Evolutionary conservation across 2,329 filamentous ascomycete genomes (phyloP), one percentile per base, ranked within the genome.

Genomic region (Ilyonectria sp.): DNA sequence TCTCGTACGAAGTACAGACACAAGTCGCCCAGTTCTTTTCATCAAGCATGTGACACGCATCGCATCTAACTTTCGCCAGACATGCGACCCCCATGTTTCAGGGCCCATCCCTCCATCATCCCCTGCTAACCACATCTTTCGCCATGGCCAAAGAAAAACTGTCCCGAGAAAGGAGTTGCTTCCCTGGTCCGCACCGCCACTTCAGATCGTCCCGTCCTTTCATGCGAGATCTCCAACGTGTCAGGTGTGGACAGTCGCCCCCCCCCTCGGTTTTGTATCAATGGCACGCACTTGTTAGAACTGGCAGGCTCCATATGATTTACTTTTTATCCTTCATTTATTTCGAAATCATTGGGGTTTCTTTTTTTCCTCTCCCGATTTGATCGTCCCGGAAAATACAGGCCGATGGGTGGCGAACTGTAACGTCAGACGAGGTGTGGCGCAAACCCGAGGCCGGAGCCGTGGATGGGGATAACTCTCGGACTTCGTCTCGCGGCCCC

Each of bases 141-240:
- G 43, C 43, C 43, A 33, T 50, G 7, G 10, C 37, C 13, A 31
- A 54, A 65, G 35, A 60, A 53, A 60, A 65, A 54, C 29, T 35
- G 37, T 59, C 33, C 61, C 52, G 35, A 35, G 66, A 67, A 54
- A 66, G 52, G 40, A 67, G 26, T 56, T 47, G 54, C 44, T 62
- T 62, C 67, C 69, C 69, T 69, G 62, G 63, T 55, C 60, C 58
- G 65, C 66, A 60, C 65, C 43, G 64, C 59, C 50, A 68, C 67
- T 40, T 56, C 62, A 74, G 71, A 74, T 74, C 71, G 68, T 72
- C 71, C 71, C 71, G 71, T 64, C 60, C 56, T 63, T 62, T 60
- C 59, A 68, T 69, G 70, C 65, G 60, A 72, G 71, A 74, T 74
- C 71, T 56, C 50, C 59, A 64, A 40, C 46, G 55, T 69, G 61